These are phyloP conservation scores for Suillus tomentosus DNA, from an alignment of 768 basidiomycete species.

Conservation along the genomic window DNA sequence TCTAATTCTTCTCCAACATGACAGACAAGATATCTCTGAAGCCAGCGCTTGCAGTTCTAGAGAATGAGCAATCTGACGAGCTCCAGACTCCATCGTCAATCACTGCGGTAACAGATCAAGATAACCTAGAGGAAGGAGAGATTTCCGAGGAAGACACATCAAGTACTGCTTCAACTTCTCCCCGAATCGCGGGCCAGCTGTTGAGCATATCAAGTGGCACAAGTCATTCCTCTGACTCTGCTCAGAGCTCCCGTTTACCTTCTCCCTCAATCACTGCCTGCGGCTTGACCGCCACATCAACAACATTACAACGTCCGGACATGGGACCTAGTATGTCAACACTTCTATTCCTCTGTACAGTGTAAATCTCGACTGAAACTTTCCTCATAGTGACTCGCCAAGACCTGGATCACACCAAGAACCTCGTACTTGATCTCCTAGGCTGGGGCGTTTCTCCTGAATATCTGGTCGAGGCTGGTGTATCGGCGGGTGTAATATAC, in stretches of 20 bases:
- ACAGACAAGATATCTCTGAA: conserved; percentile 1
- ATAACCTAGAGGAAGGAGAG: conserved; percentile 26
- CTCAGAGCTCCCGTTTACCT: background rate
- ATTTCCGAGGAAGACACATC: conserved; percentile 19
- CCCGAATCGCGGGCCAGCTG: background rate
- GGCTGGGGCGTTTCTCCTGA: conserved; percentile 56
- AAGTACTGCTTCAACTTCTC: background rate
- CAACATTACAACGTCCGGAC: background rate
- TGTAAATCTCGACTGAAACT: conserved; percentile 2
- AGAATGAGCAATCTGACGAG: background rate
- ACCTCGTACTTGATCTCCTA: conserved; percentile 54
- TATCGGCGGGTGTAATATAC: conserved; percentile 41
- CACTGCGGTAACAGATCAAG: conserved; percentile 3
- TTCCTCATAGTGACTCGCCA: conserved; percentile 39
- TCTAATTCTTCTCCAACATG: conserved; percentile 4
- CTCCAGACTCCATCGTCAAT: conserved; percentile 8
- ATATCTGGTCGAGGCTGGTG: conserved; percentile 46
- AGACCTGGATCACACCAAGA: conserved; percentile 46
- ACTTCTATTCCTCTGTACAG: background rate
- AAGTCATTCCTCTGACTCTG: background rate
- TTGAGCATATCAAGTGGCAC: background rate
- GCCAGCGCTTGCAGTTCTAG: background rate
- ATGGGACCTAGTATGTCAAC: conserved; percentile 15
- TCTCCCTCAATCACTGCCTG: background rate
- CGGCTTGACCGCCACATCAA: conserved; percentile 2